phyloP scores from a whole-genome alignment of 2,329 filamentous ascomycete genomes.

The Penicillium janthinellum region DNA sequence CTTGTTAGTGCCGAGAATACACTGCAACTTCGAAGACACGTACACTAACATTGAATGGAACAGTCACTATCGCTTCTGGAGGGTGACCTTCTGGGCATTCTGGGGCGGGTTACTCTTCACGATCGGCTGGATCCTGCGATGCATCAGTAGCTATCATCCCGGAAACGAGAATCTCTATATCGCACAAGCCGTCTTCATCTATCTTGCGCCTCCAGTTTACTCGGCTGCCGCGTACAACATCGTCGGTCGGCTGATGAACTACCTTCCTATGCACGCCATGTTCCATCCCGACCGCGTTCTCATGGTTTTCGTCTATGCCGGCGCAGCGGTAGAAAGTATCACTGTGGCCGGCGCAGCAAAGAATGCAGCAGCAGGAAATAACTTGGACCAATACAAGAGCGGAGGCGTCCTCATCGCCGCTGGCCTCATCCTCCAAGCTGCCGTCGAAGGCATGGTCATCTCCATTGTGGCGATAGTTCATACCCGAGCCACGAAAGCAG shows the following conservation, averaged over 20 bases:
- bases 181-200: conserved; percentile 39
- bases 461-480: conserved; percentile 32
- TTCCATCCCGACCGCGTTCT: conserved; percentile 40
- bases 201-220: conserved; percentile 40
- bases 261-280: conserved; percentile 43
- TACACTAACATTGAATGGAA: conserved; percentile 1
- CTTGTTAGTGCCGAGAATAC: conserved; percentile 27
- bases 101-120: conserved; percentile 41
- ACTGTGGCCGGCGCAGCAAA: conserved; percentile 36
- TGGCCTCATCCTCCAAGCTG: conserved; percentile 35
- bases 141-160: conserved; percentile 33
- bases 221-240: conserved; percentile 42
- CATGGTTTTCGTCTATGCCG: conserved; percentile 40
- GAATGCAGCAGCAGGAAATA: conserved; percentile 21
- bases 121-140: conserved; percentile 40
- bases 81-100: conserved; percentile 40
- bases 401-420: conserved; percentile 32
- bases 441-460: conserved; percentile 34
- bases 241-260: conserved; percentile 41
- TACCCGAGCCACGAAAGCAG: conserved; percentile 28
- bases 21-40: not conserved
- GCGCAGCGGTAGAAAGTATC: conserved; percentile 37
- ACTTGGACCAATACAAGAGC: conserved; percentile 21
- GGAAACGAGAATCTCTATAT: conserved; percentile 35
- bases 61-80: conserved; percentile 37